These are phyloP conservation scores for Bipolaris victoriae DNA, from an alignment of 2,329 filamentous ascomycete species.

Conservation along the genomic window DNA sequence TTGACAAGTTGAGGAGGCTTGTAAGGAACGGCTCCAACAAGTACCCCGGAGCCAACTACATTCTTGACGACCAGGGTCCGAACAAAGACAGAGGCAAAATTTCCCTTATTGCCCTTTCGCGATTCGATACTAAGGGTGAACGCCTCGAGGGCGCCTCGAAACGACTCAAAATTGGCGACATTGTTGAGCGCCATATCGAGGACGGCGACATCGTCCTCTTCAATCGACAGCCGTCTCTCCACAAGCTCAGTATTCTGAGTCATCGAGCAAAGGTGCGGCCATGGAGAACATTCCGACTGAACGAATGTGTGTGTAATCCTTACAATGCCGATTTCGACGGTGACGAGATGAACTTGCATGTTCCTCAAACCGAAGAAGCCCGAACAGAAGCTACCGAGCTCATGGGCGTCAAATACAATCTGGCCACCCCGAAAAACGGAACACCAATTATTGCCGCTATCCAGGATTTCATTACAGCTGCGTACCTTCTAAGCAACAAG, in stretches of 20 bases:
- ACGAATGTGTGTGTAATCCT: constrained; percentile 96
- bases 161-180: constrained; percentile 78
- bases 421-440: constrained; percentile 95
- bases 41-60: constrained; percentile 87
- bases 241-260: constrained; percentile 98
- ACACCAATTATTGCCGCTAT: constrained; percentile 99
- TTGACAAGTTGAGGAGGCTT: constrained; percentile 76
- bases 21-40: constrained; percentile 76
- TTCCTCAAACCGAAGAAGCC: constrained; percentile 96
- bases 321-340: constrained; percentile 99
- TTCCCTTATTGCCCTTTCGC: constrained; percentile 65
- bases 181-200: constrained; percentile 92
- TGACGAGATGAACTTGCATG: constrained; percentile 98
- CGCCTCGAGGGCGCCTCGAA: constrained; percentile 74
- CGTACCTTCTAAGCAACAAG: constrained; percentile 88
- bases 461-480: constrained; percentile 97
- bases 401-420: constrained; percentile 97
- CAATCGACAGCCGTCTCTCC: constrained; percentile 95
- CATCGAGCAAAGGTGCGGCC: constrained; percentile 92
- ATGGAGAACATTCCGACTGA: constrained; percentile 94
- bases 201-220: constrained; percentile 96
- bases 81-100: constrained; percentile 66
- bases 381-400: constrained; percentile 92
- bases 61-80: constrained; percentile 66
- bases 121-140: constrained; percentile 54